These are phyloP conservation scores for Parietichytrium sp. DNA, from an alignment of 108 stramenopile species.

Conservation along the genomic window DNA sequence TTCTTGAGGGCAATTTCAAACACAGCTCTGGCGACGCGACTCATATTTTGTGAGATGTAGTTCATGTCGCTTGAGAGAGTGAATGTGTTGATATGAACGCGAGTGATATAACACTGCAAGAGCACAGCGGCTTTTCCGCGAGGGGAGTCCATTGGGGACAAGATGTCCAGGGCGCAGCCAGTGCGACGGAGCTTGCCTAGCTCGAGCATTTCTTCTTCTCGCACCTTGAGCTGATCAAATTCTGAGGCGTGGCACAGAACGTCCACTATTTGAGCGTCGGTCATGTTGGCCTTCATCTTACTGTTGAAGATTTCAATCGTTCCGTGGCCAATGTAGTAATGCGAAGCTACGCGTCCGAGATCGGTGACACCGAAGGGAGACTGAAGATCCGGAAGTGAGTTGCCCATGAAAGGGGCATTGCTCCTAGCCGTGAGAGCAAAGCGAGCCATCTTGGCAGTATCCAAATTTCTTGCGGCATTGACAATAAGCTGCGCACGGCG, in stretches of 20 bases:
- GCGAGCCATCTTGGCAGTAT: conserved; percentile 79
- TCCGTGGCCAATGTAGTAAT: conserved; percentile 94
- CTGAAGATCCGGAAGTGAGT: neutral
- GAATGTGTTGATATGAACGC: conserved; percentile 70
- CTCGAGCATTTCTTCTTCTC: conserved; percentile 88
- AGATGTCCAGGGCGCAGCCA: conserved; percentile 54
- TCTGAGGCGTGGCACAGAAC: conserved; percentile 86
- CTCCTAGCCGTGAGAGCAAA: conserved; percentile 66
- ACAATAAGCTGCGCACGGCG: conserved; percentile 70
- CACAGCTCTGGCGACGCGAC: conserved; percentile 87
- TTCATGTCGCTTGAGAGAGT: conserved; percentile 93
- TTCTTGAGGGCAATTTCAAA: conserved; percentile 89
- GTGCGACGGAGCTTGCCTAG: conserved; percentile 48
- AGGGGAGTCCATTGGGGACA: conserved; percentile 69
- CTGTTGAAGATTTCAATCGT: conserved; percentile 90
- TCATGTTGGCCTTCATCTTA: conserved; percentile 58
- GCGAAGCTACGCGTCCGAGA: conserved; percentile 89
- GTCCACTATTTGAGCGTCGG: conserved; percentile 76
- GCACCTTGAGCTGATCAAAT: conserved; percentile 88
- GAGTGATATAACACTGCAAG: conserved; percentile 83
- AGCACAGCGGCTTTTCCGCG: conserved; percentile 86
- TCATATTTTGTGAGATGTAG: conserved; percentile 93
- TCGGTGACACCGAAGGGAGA: conserved; percentile 68
- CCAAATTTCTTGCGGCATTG: conserved; percentile 77
- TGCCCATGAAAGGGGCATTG: conserved; percentile 73